These are phyloP conservation scores for Gigaspora rosea DNA, from an alignment of 192 early-diverging fungal genomes.

Conservation along the genomic window DNA sequence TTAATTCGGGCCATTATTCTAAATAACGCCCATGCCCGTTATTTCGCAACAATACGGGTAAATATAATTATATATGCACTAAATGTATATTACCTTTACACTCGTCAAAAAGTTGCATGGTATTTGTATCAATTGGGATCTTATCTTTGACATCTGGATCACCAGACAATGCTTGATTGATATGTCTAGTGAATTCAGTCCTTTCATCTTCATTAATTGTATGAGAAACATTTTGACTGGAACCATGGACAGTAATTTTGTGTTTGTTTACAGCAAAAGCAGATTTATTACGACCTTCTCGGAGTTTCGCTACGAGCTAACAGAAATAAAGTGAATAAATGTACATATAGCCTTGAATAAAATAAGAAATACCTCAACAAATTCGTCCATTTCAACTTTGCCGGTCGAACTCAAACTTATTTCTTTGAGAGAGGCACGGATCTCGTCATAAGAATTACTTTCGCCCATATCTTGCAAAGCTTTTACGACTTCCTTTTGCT, in stretches of 20 bases:
- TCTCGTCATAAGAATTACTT: conserved; percentile 72
- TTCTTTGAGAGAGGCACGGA: conserved; percentile 67
- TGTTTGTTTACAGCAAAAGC: conserved; percentile 64
- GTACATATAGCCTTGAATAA: neutral
- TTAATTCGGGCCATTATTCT: too few relatives aligned
- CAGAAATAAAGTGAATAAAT: conserved; percentile 7
- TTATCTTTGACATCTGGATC: conserved; percentile 84
- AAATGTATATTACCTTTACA: conserved; percentile 67
- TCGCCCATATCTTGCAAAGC: conserved; percentile 66
- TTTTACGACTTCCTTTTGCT: conserved; percentile 66
- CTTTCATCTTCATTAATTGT: conserved; percentile 99
- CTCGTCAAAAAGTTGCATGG: conserved; percentile 98
- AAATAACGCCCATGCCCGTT: too few relatives aligned
- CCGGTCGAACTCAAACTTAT: conserved; percentile 67
- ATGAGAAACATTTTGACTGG: conserved; percentile 87
- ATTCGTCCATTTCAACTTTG: conserved; percentile 78
- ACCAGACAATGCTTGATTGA: conserved; percentile 80
- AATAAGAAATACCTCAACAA: conserved; percentile 63
- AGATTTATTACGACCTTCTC: conserved; percentile 50
- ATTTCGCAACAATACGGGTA: too few relatives aligned
- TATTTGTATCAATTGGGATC: conserved; percentile 88
- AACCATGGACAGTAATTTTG: conserved; percentile 86
- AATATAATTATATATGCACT: too few relatives aligned
- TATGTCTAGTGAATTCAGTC: conserved; percentile 93
- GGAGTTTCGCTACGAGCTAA: conserved; percentile 55